phyloP scores from a whole-genome alignment of 495 filamentous ascomycete genomes.

The Trichoderma erinaceum region DNA sequence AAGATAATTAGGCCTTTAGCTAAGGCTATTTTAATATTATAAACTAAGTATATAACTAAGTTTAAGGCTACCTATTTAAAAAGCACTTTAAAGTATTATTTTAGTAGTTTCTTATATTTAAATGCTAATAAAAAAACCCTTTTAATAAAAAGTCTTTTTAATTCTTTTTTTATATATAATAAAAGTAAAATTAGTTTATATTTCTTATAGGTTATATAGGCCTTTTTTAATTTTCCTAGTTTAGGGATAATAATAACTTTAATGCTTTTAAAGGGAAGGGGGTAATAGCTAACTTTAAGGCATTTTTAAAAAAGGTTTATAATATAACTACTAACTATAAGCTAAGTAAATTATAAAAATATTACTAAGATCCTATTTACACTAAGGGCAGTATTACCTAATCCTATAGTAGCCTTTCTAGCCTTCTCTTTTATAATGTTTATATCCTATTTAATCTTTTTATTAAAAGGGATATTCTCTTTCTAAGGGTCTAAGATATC shows the following conservation, averaged over 20 bases:
- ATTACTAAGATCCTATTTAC: background rate
- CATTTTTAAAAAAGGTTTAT: background rate
- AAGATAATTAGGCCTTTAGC: background rate
- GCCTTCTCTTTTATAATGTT: background rate
- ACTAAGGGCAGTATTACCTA: background rate
- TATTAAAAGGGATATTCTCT: background rate
- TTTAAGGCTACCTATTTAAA: background rate
- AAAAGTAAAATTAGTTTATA: background rate
- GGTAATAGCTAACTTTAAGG: background rate
- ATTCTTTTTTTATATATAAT: background rate
- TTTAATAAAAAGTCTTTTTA: background rate
- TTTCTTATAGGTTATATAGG: background rate
- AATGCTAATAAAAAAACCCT: background rate
- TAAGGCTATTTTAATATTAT: background rate
- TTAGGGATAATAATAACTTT: conserved; percentile 2
- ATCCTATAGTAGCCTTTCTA: background rate
- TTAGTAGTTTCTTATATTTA: background rate
- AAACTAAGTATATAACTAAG: background rate
- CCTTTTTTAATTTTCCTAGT: background rate
- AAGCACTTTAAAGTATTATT: background rate
- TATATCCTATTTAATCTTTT: background rate
- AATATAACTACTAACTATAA: background rate
- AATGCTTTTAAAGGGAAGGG: background rate
- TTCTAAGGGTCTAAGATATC: background rate
- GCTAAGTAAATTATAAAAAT: background rate